Evolutionary conservation across 352 stramenopile species (phyloP).

Genomic region (Pythium vanterpoolii): DNA sequence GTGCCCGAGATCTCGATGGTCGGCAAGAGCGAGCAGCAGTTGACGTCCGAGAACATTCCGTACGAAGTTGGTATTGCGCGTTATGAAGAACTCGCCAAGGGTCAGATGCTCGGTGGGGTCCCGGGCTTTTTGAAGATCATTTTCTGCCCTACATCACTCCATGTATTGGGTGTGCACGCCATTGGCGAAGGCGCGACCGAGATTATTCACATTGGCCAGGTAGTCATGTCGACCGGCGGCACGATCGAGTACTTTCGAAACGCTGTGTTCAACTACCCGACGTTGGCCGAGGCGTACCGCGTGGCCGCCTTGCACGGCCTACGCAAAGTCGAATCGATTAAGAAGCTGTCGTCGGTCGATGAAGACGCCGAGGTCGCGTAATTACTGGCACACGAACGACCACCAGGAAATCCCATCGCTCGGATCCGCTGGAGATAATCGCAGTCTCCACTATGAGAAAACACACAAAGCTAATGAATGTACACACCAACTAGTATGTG

Average conservation of each 20-base stretch:
- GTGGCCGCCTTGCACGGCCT: constrained; percentile 77
- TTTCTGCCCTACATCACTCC: constrained; percentile 72
- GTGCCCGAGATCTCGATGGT: constrained; percentile 89
- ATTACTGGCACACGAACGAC: no score
- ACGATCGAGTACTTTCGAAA: constrained; percentile 90
- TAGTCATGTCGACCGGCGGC: constrained; percentile 81
- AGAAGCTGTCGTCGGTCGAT: constrained; percentile 21
- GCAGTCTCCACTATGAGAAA: no score
- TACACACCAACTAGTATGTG: no score
- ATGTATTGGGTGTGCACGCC: constrained; percentile 77
- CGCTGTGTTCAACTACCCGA: constrained; percentile 92
- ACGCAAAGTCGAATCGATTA: constrained; percentile 61
- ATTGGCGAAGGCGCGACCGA: constrained; percentile 87
- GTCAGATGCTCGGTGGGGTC: constrained; percentile 81
- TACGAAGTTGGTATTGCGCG: constrained; percentile 79
- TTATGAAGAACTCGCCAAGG: constrained; percentile 83
- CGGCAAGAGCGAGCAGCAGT: constrained; percentile 86
- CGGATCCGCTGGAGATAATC: no score
- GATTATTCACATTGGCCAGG: constrained; percentile 89
- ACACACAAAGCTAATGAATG: no score
- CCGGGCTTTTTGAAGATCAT: constrained; percentile 85
- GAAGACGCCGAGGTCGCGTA: constrained; percentile 13
- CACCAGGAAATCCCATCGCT: no score
- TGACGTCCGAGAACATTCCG: constrained; percentile 67
- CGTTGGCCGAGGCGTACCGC: constrained; percentile 83